Evolutionary conservation across 2,329 filamentous ascomycete genomes (phyloP).

Genomic region (Incumbomyces delicatus): DNA sequence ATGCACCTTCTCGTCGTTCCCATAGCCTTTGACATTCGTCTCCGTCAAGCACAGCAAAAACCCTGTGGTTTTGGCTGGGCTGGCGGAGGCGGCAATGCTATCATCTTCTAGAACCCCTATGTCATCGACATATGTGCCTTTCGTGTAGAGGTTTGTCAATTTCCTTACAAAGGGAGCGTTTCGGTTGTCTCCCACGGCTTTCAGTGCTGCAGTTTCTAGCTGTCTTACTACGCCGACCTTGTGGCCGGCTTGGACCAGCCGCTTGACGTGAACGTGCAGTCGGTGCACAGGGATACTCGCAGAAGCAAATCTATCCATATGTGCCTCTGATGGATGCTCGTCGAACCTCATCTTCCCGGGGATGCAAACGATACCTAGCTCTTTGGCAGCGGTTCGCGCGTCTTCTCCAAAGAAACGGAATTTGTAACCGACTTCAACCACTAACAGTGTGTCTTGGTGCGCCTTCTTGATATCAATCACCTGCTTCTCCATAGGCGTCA

Average conservation of each 20-base stretch:
- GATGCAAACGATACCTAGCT: constrained; percentile 90
- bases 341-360: constrained; percentile 92
- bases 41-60: constrained; percentile 92
- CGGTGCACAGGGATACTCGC: constrained; percentile 91
- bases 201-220: constrained; percentile 87
- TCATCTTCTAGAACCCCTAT: constrained; percentile 62
- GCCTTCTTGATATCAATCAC: constrained; percentile 89
- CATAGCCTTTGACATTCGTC: constrained; percentile 63
- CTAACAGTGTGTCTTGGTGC: constrained; percentile 77
- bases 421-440: constrained; percentile 96
- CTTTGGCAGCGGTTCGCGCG: constrained; percentile 77
- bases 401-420: constrained; percentile 97
- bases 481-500: constrained; percentile 91
- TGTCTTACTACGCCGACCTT: constrained; percentile 95
- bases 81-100: constrained; percentile 43
- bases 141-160: constrained; percentile 93
- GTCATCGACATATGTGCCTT: constrained; percentile 95
- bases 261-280: constrained; percentile 85
- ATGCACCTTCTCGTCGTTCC: constrained; percentile 86
- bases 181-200: constrained; percentile 88
- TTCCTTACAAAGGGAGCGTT: constrained; percentile 87
- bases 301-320: constrained; percentile 83
- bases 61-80: constrained; percentile 58
- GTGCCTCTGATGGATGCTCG: constrained; percentile 85
- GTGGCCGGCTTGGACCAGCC: constrained; percentile 81